Conservation (phyloP, 2,329 filamentous ascomycete genomes). For the Colletotrichum destructivum region DNA sequence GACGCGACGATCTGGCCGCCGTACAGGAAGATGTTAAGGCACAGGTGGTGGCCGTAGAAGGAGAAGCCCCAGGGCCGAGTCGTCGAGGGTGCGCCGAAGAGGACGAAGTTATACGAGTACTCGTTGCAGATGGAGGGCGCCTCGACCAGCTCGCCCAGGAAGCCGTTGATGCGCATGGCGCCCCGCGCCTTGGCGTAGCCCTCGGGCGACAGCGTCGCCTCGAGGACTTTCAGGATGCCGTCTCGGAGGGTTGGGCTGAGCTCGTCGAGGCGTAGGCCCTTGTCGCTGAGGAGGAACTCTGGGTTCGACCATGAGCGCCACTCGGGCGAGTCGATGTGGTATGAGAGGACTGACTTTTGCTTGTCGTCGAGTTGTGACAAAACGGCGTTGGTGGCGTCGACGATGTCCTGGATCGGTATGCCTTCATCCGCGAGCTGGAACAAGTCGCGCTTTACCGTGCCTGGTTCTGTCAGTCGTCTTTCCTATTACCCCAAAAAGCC, state of each 20-base stretch:
- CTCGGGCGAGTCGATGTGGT: constrained; percentile 78
- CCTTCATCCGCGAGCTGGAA: constrained; percentile 76
- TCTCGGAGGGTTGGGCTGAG: constrained; percentile 57
- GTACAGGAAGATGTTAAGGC: constrained; percentile 78
- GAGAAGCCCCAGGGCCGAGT: constrained; percentile 78
- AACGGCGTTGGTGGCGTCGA: constrained; percentile 63
- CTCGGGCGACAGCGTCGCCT: constrained; percentile 74
- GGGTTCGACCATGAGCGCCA: constrained; percentile 82
- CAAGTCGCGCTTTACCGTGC: constrained; percentile 65
- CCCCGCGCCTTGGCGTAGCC: constrained; percentile 79
- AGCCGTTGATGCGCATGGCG: constrained; percentile 83
- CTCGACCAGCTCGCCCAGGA: constrained; percentile 78
- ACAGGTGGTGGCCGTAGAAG: constrained; percentile 86
- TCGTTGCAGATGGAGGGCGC: constrained; percentile 78
- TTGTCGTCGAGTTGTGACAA: constrained; percentile 62
- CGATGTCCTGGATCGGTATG: constrained; percentile 71
- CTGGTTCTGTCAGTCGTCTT: constrained; percentile 50
- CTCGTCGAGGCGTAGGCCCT: constrained; percentile 80
- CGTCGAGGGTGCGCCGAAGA: constrained; percentile 76
- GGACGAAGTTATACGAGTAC: constrained; percentile 81
- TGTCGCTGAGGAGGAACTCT: constrained; percentile 78
- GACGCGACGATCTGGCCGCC: constrained; percentile 76
- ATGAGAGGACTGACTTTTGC: constrained; percentile 64
- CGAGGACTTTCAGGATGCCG: constrained; percentile 69
- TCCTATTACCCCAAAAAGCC: constrained; percentile 5